Evolutionary conservation across 2,329 filamentous ascomycete species (phyloP).

Genomic region (Pseudogymnoascus sp.): DNA sequence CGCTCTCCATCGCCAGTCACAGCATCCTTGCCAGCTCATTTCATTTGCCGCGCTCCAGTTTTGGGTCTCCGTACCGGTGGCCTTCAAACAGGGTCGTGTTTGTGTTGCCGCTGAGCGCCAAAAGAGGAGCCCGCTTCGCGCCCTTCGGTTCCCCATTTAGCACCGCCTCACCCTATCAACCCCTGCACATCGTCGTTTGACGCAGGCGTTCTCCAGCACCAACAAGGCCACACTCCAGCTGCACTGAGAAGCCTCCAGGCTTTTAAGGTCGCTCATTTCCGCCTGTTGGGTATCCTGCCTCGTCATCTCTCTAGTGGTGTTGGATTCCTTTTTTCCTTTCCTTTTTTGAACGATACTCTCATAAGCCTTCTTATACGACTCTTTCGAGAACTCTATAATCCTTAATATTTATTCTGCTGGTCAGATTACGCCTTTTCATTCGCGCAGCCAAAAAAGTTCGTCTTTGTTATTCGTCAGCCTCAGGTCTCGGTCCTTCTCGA

Average conservation of each 20-base stretch:
- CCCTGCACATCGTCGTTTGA: slow-evolving; percentile 3
- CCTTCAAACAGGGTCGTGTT: slow-evolving; percentile 9
- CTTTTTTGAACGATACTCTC: slow-evolving; percentile 5
- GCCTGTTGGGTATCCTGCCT: neutral
- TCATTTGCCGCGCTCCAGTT: slow-evolving; percentile 8
- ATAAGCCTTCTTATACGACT: slow-evolving; percentile 2
- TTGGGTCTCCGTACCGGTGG: slow-evolving; percentile 1
- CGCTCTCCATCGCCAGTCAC: neutral
- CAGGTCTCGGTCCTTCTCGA: slow-evolving; percentile 4
- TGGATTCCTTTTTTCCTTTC: slow-evolving; percentile 3
- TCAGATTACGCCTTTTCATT: slow-evolving; percentile 6
- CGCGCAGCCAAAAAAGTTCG: slow-evolving; percentile 1
- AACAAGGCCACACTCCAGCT: neutral
- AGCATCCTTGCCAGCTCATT: neutral
- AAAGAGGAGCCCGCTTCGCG: slow-evolving; percentile 5
- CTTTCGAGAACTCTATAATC: neutral
- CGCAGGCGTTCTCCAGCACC: slow-evolving; percentile 1
- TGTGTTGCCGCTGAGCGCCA: slow-evolving; percentile 8
- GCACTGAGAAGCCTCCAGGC: slow-evolving; percentile 4
- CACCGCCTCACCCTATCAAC: slow-evolving; percentile 6
- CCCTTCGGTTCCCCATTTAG: slow-evolving; percentile 8
- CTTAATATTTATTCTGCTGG: slow-evolving; percentile 5
- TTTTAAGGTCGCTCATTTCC: slow-evolving; percentile 7
- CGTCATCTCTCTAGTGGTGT: neutral
- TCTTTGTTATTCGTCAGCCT: neutral